Base-by-base conservation (phyloP, 1,284 basidiomycete genomes). In the Leccinum olivaceoglutinosum region DNA sequence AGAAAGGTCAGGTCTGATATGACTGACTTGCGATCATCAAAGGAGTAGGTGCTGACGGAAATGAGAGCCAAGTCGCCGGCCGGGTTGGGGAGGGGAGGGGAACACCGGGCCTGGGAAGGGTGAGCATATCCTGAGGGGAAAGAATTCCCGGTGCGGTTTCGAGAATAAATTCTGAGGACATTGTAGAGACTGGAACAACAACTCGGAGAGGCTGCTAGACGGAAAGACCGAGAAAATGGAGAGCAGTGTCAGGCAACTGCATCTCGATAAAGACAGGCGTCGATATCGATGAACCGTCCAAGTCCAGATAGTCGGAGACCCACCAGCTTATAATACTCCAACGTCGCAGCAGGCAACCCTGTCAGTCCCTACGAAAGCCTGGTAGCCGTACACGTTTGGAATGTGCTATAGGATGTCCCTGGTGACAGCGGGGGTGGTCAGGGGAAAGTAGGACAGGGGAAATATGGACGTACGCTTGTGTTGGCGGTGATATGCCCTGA, bases 101-200 rank as follows among this genome's bases (percentile, higher is more conserved):
- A 25, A 25, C 70, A 1, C 85, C 85, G 0, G 94, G 89, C 56
- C 93, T 80, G 2, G 86, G 87, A 12, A 96, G 81, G 64, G 84
- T 73, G 38, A 93, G 79, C 74, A 94, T 80, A 70, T 94, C 86
- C 69, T 83, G 81, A 0, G 92, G 90, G 2, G 87, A 82, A 75
- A 94, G 86, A 54, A 86, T 74, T 68, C 84, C 80, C 2, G 78
- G 65, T 2, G 80, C 84, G 57, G 85, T 77, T 69, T 82, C 86
- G 73, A 90, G 80, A 11, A 75, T 72, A 69, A 88, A 90, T 41
- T 80, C 77, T 41, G 69, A 57, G 25, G 73, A 60, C 75, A 77
- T 79, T 54, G 68, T 65, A 29, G 72, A 61, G 68, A 66, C 21
- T 38, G 71, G 64, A 59, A 77, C 75, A 41, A 51, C 49, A 41